These are phyloP conservation scores for Intubia oerlemansii DNA, from an alignment of 2,329 filamentous ascomycete genomes.

Conservation along the genomic window DNA sequence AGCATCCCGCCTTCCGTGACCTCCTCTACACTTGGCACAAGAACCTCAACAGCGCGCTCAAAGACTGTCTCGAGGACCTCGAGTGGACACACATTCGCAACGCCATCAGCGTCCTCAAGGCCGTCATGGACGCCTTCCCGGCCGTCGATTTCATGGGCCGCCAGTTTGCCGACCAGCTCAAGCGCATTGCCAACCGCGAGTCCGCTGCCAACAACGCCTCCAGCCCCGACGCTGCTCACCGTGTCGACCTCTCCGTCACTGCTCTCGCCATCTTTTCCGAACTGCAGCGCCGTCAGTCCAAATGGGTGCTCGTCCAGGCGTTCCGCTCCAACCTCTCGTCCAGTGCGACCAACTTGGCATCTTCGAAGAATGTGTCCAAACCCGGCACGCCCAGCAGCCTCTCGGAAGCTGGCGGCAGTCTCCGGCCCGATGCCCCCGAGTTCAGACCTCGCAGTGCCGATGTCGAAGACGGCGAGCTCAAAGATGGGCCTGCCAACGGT, in stretches of 20 bases:
- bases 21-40: slow-evolving; percentile 82
- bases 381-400: slow-evolving; percentile 15
- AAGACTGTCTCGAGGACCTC: slow-evolving; percentile 55
- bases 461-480: slow-evolving; percentile 54
- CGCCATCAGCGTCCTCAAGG: slow-evolving; percentile 73
- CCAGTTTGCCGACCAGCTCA: slow-evolving; percentile 40
- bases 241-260: slow-evolving; percentile 55
- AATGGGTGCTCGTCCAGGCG: slow-evolving; percentile 55
- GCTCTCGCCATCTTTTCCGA: slow-evolving; percentile 51
- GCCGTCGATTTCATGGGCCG: slow-evolving; percentile 73
- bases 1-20: slow-evolving; percentile 71
- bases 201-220: slow-evolving; percentile 22
- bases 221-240: slow-evolving; percentile 27
- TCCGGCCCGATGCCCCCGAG: slow-evolving; percentile 38
- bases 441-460: slow-evolving; percentile 38
- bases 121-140: slow-evolving; percentile 64
- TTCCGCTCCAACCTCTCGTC: slow-evolving; percentile 37
- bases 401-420: slow-evolving; percentile 11
- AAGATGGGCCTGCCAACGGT: no score
- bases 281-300: slow-evolving; percentile 41
- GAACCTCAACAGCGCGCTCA: slow-evolving; percentile 57
- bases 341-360: slow-evolving; percentile 4
- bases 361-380: slow-evolving; percentile 5
- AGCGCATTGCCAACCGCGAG: slow-evolving; percentile 43
- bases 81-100: slow-evolving; percentile 99